phyloP scores from a whole-genome alignment of 129 eudicot genomes.

The Cynara cardunculus region DNA sequence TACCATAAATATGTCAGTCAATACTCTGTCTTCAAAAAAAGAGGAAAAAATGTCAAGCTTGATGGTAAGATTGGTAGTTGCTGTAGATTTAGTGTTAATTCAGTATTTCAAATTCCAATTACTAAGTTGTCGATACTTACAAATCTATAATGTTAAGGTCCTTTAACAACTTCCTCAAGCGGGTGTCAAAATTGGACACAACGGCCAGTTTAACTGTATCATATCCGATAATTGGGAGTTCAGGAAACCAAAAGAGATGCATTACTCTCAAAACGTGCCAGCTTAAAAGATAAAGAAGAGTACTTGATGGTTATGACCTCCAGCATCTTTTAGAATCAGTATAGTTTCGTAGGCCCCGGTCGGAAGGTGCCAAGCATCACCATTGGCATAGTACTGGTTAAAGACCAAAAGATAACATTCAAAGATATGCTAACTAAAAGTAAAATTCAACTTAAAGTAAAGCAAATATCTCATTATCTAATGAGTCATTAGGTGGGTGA shows the following conservation, averaged over 20 bases:
- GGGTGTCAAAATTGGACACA: conserved; percentile 92
- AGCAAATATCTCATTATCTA: not conserved
- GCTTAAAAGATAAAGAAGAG: conserved; percentile 26
- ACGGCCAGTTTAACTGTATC: conserved; percentile 95
- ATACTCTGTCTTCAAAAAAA: too few relatives aligned
- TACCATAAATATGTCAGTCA: conserved; percentile 2
- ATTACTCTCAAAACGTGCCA: not conserved
- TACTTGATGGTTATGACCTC: conserved; percentile 63
- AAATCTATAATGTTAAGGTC: conserved; percentile 72
- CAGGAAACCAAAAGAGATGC: not conserved
- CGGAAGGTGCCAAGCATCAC: conserved; percentile 97
- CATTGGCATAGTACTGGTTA: conserved; percentile 78
- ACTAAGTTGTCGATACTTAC: conserved; percentile 41
- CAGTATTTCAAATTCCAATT: not conserved
- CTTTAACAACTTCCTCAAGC: conserved; percentile 88
- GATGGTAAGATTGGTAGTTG: not conserved
- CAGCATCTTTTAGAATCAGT: conserved; percentile 57
- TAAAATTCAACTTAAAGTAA: not conserved
- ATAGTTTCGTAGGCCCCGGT: conserved; percentile 74
- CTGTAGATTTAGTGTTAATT: not conserved
- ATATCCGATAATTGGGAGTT: conserved; percentile 7
- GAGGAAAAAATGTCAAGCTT: not conserved
- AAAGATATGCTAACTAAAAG: not conserved
- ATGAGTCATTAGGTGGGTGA: not conserved
- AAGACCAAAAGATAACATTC: conserved; percentile 5